Conservation (phyloP, 768 basidiomycete genomes). For the Chalciporus sphaerocephalus region DNA sequence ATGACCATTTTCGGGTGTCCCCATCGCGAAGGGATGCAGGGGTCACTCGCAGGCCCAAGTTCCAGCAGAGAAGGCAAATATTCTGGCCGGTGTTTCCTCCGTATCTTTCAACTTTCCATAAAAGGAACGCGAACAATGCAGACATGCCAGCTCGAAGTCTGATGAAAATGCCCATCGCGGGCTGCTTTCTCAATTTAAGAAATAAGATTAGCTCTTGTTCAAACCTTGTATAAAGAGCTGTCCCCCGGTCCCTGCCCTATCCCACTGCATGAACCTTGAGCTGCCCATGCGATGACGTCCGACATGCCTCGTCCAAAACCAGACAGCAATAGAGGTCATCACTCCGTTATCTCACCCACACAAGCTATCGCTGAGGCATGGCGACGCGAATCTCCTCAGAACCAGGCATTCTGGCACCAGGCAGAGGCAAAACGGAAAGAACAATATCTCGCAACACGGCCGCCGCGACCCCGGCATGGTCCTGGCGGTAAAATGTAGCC, state of each 20-base stretch:
- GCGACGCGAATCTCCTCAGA: constrained; percentile 58
- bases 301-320: constrained; percentile 32
- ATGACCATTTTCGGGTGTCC: constrained; percentile 29
- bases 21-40: constrained; percentile 26
- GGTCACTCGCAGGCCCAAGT: constrained; percentile 20
- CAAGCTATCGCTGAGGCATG: constrained; percentile 68
- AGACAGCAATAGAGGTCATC: constrained; percentile 30
- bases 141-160: constrained; percentile 17
- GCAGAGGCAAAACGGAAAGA: constrained; percentile 45
- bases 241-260: constrained; percentile 29
- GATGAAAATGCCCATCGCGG: constrained; percentile 19
- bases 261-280: constrained; percentile 32
- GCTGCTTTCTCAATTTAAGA: constrained; percentile 25
- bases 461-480: constrained; percentile 32
- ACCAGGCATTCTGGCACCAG: constrained; percentile 56
- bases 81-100: constrained; percentile 28
- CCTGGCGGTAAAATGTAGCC: constrained; percentile 53
- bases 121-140: constrained; percentile 32
- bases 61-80: constrained; percentile 34
- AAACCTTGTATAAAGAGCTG: constrained; percentile 36
- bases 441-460: constrained; percentile 40
- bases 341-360: constrained; percentile 42
- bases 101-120: constrained; percentile 32
- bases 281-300: constrained; percentile 37
- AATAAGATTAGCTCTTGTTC: constrained; percentile 29